Conservation (phyloP, 768 basidiomycete genomes). For the Leccinum obscurum region DNA sequence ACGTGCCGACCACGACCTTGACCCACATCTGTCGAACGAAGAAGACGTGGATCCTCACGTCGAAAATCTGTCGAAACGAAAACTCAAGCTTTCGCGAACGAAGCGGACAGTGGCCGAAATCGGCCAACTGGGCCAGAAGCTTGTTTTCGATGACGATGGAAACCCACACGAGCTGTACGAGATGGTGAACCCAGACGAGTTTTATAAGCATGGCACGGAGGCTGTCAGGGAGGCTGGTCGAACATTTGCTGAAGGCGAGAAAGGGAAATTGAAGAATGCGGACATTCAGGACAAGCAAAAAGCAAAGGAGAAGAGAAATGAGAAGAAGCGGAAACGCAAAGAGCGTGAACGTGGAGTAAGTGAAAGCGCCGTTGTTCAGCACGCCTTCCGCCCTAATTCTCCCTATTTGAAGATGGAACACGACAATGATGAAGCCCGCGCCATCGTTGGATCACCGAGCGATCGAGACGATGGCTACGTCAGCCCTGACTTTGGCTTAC, state of each 20-base stretch:
- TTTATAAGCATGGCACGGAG: constrained; percentile 63
- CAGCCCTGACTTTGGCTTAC: constrained; percentile 67
- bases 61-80: constrained; percentile 81
- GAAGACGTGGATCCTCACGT: constrained; percentile 34
- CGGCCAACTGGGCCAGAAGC: constrained; percentile 63
- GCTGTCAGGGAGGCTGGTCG: constrained; percentile 66
- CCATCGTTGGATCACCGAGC: constrained; percentile 36
- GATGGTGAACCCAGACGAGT: constrained; percentile 72
- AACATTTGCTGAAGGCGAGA: constrained; percentile 72
- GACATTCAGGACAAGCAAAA: constrained; percentile 80
- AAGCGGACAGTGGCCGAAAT: constrained; percentile 69
- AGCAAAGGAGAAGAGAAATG: constrained; percentile 83
- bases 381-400: neutral
- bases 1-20: constrained; percentile 85
- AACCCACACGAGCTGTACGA: constrained; percentile 80
- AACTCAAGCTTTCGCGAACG: constrained; percentile 69
- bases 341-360: constrained; percentile 56
- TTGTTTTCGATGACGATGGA: constrained; percentile 91
- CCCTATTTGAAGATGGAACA: constrained; percentile 20
- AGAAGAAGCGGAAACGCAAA: constrained; percentile 92
- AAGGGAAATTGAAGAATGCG: constrained; percentile 64
- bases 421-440: constrained; percentile 28
- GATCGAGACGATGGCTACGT: constrained; percentile 70
- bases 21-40: constrained; percentile 41
- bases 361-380: neutral